A percentile compares a stretch with the other conserved stretches of the same genome.
phyloP scores from a whole-genome alignment of 805 yeast genomes.

The Kluyveromyces lactis region DNA sequence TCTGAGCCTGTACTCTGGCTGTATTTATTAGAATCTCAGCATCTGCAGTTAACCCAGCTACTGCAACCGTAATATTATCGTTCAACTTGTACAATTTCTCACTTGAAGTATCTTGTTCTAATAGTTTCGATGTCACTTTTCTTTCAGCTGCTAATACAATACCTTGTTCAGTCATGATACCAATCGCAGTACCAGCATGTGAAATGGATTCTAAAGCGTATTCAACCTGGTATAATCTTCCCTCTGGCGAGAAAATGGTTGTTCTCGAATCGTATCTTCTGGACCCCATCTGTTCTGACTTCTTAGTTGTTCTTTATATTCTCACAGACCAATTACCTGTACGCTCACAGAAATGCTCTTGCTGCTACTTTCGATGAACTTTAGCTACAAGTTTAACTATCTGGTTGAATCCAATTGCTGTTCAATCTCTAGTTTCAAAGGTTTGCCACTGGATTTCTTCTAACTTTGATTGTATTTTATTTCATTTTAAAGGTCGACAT shows the following conservation, averaged over 20 bases:
- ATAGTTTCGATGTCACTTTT: slow-evolving; percentile 83
- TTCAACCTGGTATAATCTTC: slow-evolving; percentile 93
- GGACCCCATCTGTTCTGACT: slow-evolving; percentile 44
- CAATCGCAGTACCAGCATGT: slow-evolving; percentile 96
- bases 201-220: slow-evolving; percentile 96
- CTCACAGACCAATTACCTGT: too few relatives aligned
- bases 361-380: too few relatives aligned
- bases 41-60: slow-evolving; percentile 97
- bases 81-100: slow-evolving; percentile 85
- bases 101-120: slow-evolving; percentile 89
- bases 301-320: too few relatives aligned
- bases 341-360: too few relatives aligned
- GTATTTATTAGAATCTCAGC: slow-evolving; percentile 83
- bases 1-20: slow-evolving; percentile 81
- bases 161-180: slow-evolving; percentile 80
- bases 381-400: too few relatives aligned
- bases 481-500: too few relatives aligned
- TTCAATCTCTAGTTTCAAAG: too few relatives aligned
- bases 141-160: slow-evolving; percentile 95
- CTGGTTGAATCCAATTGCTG: too few relatives aligned
- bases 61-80: slow-evolving; percentile 83
- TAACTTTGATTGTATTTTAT: too few relatives aligned
- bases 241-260: slow-evolving; percentile 97
- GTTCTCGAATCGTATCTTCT: slow-evolving; percentile 99
- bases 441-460: too few relatives aligned